Evolutionary conservation across 169 alveolate genomes (phyloP).

Genomic region (Miamiensis avidus): DNA sequence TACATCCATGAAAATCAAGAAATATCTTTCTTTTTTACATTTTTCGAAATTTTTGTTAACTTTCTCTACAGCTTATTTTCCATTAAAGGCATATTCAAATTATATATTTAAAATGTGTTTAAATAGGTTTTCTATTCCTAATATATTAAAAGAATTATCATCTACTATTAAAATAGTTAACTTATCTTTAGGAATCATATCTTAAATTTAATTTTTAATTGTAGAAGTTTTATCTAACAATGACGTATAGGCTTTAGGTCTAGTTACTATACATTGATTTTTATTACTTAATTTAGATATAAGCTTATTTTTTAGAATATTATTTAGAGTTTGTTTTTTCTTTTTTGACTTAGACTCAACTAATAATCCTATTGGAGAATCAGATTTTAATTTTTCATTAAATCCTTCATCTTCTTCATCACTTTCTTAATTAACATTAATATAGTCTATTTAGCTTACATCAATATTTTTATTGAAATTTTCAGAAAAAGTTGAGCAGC

Average conservation of each 20-base stretch:
- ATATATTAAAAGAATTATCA: constrained; percentile 4
- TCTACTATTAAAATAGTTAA: constrained; percentile 10
- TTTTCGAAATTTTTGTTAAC: too few species aligned
- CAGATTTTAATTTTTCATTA: too few species aligned
- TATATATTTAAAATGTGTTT: not conserved
- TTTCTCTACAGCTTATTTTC: constrained; percentile 25
- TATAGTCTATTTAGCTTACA: not conserved
- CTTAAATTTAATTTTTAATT: too few species aligned
- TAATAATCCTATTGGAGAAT: too few species aligned
- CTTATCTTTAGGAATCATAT: not conserved
- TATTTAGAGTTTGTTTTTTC: not conserved
- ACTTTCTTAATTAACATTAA: not conserved
- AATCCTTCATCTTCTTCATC: constrained; percentile 4
- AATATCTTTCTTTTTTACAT: constrained; percentile 5
- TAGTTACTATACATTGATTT: not conserved
- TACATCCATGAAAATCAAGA: constrained; percentile 33
- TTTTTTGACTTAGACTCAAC: too few species aligned
- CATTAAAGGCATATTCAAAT: constrained; percentile 6
- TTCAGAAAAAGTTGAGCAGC: not conserved
- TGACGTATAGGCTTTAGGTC: not conserved
- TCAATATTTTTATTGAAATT: not conserved
- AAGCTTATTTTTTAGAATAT: not conserved
- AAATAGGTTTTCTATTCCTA: constrained; percentile 1
- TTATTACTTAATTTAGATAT: not conserved
- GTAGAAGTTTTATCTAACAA: not conserved